Percentiles rank a stretch among this genome's conserved stretches.
These are phyloP conservation scores for Amylostereum areolatum DNA, from an alignment of 1,284 basidiomycete species.

Conservation along the genomic window DNA sequence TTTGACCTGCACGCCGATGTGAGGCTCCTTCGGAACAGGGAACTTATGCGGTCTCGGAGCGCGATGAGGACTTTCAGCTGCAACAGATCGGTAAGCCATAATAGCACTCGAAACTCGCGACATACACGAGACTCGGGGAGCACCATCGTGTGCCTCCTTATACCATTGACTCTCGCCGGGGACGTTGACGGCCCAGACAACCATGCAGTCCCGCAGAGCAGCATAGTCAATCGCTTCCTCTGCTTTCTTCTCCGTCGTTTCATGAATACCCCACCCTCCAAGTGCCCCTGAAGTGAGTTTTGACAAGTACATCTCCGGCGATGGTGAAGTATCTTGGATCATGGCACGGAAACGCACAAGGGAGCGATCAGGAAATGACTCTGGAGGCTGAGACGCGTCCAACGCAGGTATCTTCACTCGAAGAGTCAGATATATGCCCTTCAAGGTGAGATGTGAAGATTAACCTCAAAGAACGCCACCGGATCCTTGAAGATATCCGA, in stretches of 20 bases:
- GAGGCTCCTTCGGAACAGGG: constrained; percentile 43
- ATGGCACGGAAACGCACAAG: constrained; percentile 68
- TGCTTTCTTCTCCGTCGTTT: constrained; percentile 18
- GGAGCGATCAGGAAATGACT: constrained; percentile 37
- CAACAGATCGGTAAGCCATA: no score
- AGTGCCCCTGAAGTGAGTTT: constrained; percentile 33
- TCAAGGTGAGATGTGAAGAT: constrained; percentile 3
- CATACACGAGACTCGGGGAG: no score
- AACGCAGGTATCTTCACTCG: constrained; percentile 48
- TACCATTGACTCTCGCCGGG: constrained; percentile 58
- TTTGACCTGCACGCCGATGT: constrained; percentile 67
- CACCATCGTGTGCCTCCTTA: constrained; percentile 28
- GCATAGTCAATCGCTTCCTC: constrained; percentile 33
- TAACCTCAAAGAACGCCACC: constrained; percentile 40
- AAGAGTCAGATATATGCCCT: neutral
- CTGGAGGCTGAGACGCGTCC: constrained; percentile 39
- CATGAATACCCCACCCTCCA: constrained; percentile 67
- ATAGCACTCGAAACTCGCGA: no score
- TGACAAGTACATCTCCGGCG: constrained; percentile 65
- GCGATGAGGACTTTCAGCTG: constrained; percentile 13
- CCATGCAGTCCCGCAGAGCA: constrained; percentile 52
- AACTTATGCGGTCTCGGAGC: constrained; percentile 54
- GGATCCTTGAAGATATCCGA: constrained; percentile 33
- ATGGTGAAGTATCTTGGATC: constrained; percentile 75
- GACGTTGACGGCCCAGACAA: constrained; percentile 66